Evolutionary conservation across 2,329 filamentous ascomycete species (phyloP).

Genomic region (Apiospora sp.): DNA sequence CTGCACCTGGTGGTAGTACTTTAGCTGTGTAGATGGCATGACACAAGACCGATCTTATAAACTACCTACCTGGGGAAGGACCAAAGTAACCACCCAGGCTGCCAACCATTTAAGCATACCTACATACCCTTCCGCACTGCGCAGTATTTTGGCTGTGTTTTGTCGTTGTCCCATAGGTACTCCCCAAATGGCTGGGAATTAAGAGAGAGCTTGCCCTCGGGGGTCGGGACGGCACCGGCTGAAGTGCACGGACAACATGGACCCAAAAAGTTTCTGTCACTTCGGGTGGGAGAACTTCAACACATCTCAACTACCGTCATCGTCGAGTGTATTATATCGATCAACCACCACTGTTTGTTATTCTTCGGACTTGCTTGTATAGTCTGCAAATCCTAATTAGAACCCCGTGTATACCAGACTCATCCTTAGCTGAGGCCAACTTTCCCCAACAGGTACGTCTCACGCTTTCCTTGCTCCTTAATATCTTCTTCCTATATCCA

Average conservation of each 20-base stretch:
- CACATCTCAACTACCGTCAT: constrained; percentile 13
- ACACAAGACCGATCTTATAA: not conserved
- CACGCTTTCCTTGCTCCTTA: not conserved
- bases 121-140: not conserved
- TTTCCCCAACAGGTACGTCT: not conserved
- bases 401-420: not conserved
- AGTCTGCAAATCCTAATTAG: not conserved
- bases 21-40: not conserved
- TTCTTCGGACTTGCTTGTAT: constrained; percentile 32
- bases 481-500: not conserved
- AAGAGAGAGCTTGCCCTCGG: not conserved
- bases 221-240: not conserved
- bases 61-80: not conserved
- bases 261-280: constrained; percentile 6
- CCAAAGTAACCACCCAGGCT: not conserved
- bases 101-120: not conserved
- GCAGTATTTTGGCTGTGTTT: not conserved
- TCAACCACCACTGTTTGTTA: constrained; percentile 8
- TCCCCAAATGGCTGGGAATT: not conserved
- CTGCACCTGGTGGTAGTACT: not conserved
- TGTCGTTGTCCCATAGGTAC: not conserved
- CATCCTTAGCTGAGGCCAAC: not conserved
- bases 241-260: not conserved
- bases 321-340: not conserved
- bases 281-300: not conserved